Evolutionary conservation across 805 yeast genomes (phyloP).

Genomic region (Lachancea waltii): DNA sequence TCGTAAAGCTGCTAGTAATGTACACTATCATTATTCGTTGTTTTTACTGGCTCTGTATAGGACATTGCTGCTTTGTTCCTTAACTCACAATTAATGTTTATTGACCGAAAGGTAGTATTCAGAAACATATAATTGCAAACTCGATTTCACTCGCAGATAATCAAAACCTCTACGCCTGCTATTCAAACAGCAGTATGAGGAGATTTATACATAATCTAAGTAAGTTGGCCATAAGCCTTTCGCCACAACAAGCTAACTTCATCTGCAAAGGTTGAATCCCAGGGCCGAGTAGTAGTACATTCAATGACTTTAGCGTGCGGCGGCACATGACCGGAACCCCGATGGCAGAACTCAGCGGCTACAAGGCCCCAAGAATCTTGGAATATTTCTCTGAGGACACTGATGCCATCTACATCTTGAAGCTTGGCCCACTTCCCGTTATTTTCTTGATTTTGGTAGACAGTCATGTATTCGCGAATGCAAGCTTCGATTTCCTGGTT

Average conservation of each 20-base stretch:
- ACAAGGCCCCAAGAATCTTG: conserved; percentile 29
- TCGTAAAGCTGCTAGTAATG: too few species aligned
- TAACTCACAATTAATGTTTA: too few species aligned
- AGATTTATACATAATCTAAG: too few species aligned
- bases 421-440: conserved; percentile 14
- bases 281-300: conserved; percentile 3
- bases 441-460: conserved; percentile 21
- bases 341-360: conserved; percentile 8
- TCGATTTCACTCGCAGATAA: too few species aligned
- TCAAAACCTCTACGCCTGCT: too few species aligned
- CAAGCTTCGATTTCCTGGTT: conserved; percentile 29
- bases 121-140: too few species aligned
- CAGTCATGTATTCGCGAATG: conserved; percentile 29
- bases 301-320: conserved; percentile 4
- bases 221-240: conserved; percentile 2
- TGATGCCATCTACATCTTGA: conserved; percentile 14
- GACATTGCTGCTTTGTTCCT: too few species aligned
- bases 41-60: too few species aligned
- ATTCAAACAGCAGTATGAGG: too few species aligned
- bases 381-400: conserved; percentile 25
- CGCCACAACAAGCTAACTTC: conserved; percentile 4
- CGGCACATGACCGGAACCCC: conserved; percentile 3
- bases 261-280: conserved; percentile 1
- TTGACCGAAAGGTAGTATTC: too few species aligned
- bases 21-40: too few species aligned